Evolutionary conservation across 352 stramenopile genomes (phyloP).

Genomic region (Phytophthora aleatoria): DNA sequence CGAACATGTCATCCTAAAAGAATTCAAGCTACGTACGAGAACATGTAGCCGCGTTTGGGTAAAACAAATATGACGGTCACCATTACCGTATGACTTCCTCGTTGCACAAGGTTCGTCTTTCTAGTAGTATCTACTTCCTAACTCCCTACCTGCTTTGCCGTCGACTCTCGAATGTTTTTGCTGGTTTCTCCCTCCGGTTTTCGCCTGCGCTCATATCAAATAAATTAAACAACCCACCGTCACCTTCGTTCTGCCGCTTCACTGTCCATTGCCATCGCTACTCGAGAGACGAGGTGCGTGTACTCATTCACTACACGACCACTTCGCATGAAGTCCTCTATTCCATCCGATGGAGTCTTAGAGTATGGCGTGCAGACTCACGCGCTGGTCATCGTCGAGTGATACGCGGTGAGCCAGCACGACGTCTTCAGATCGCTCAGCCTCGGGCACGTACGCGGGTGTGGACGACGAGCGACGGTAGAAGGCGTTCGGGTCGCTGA

Average conservation of each 20-base stretch:
- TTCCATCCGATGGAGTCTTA: slow-evolving; percentile 24
- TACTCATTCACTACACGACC: slow-evolving; percentile 4
- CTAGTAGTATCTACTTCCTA: slow-evolving; percentile 20
- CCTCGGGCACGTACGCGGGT: slow-evolving; percentile 38
- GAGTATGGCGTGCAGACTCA: slow-evolving; percentile 73
- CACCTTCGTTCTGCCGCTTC: slow-evolving; percentile 6
- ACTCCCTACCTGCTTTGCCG: slow-evolving; percentile 19
- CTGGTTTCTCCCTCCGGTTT: slow-evolving; percentile 22
- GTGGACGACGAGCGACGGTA: slow-evolving; percentile 43
- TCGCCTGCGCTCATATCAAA: slow-evolving; percentile 39
- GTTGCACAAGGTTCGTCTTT: background rate
- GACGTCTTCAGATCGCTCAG: slow-evolving; percentile 51
- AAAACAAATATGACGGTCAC: slow-evolving; percentile 25
- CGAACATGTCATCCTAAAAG: too few species aligned
- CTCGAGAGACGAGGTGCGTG: slow-evolving; percentile 11
- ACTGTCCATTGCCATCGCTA: background rate
- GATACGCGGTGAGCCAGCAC: slow-evolving; percentile 64
- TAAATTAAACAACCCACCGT: slow-evolving; percentile 43
- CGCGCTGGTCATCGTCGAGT: slow-evolving; percentile 60
- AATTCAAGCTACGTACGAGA: too few species aligned
- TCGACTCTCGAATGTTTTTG: slow-evolving; percentile 22
- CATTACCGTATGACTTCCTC: slow-evolving; percentile 19
- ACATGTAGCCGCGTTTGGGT: background rate
- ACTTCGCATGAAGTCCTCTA: slow-evolving; percentile 5
- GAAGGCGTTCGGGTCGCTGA: slow-evolving; percentile 55